Base-by-base conservation (phyloP, 352 stramenopile genomes). In the Blastocystis sp. region DNA sequence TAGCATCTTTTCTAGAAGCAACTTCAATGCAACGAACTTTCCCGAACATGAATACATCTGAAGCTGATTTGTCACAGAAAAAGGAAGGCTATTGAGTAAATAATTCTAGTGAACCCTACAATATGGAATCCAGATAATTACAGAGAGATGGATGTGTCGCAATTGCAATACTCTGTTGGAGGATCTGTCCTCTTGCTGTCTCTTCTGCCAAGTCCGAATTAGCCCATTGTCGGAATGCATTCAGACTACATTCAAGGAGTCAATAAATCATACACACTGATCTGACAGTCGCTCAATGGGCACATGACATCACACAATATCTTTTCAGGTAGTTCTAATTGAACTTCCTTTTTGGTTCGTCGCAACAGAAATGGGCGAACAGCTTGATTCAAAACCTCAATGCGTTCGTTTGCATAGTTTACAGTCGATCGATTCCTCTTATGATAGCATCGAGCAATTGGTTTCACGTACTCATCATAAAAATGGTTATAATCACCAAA, bases 331-430 rank as follows among this genome's bases (percentile, higher is more conserved):
- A 85, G 24, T 30, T 64, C 73, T 53, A 85, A 34, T 18, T 85
- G 30, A 20, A 85, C 73, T 9, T 85, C 73, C 30, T 65, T 34
- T n/a, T 85, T 85, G 11, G 73, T 85, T 20, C 73, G 73, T 9
- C 73, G 45, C 34, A 85, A 55, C 30, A 85, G 34, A 20, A 85
- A 85, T 6, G 73, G 73, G 50, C 43, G 43, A 65, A 85, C 63
- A 2, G 47, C 73, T 9, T 50, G 73, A 65, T 85, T 85, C 53
- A 85, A 43, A 18, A 53, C 73, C 47, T 85, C 73, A 37, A 85
- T 53, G n/a, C 73, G 54, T 39, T 85, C 73, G 26, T 43, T 85
- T 18, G 45, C 73, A 53, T 24, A 24, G 16, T 54, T 62, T 6
- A 50, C 20, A 9, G 47, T 34, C 34, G 59, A 18, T 11, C 73